These are phyloP conservation scores for Pichia deserticola DNA, from an alignment of 805 yeast species.

Conservation along the genomic window DNA sequence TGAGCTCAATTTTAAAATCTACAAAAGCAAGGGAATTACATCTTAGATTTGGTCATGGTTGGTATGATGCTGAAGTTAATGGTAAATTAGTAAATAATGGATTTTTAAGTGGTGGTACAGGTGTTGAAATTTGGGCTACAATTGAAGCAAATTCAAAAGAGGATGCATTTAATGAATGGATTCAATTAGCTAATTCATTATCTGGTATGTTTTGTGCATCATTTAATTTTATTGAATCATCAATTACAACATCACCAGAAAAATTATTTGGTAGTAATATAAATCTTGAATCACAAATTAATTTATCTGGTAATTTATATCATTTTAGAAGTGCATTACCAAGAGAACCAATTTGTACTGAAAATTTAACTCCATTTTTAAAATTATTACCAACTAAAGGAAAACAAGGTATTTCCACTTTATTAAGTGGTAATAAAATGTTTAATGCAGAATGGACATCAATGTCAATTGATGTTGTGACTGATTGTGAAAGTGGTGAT, in stretches of 20 bases:
- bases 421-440: constrained; percentile 83
- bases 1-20: constrained; percentile 66
- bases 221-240: constrained; percentile 74
- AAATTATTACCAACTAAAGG: constrained; percentile 90
- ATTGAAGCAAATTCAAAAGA: constrained; percentile 54
- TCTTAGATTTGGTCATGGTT: constrained; percentile 84
- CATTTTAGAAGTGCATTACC: constrained; percentile 82
- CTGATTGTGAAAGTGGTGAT: constrained; percentile 37
- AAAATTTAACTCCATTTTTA: constrained; percentile 88
- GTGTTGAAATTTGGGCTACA: constrained; percentile 88
- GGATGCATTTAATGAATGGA: constrained; percentile 64
- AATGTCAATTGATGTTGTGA: constrained; percentile 75
- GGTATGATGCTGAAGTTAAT: constrained; percentile 90
- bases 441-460: constrained; percentile 93
- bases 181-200: constrained; percentile 57
- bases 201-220: constrained; percentile 96
- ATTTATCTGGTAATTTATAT: constrained; percentile 37
- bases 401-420: constrained; percentile 75
- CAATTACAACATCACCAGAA: constrained; percentile 66
- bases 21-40: constrained; percentile 71
- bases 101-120: constrained; percentile 76
- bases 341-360: constrained; percentile 93
- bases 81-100: constrained; percentile 77
- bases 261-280: constrained; percentile 29
- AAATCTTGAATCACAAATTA: constrained; percentile 16